Conservation (phyloP, 129 eudicot genomes). For the Deinandra increscens region DNA sequence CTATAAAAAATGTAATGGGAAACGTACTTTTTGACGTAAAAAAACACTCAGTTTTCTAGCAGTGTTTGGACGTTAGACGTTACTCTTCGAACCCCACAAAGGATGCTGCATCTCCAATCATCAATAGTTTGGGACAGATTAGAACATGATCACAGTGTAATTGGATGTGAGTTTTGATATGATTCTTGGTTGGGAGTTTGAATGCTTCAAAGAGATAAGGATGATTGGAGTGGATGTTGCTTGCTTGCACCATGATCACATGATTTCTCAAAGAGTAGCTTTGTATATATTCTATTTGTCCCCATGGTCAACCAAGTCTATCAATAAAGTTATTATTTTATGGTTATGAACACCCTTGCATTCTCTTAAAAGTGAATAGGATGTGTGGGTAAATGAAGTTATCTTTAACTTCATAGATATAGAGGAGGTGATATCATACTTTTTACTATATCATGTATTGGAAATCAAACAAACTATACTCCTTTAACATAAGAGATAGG, state of each 20-base stretch:
- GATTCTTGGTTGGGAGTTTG: not conserved
- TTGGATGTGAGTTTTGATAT: conserved; percentile 29
- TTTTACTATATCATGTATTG: not conserved
- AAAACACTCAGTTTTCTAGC: too few species aligned
- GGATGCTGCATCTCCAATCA: conserved; percentile 4
- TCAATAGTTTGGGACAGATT: conserved; percentile 26
- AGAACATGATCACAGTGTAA: conserved; percentile 13
- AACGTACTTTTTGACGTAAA: too few species aligned
- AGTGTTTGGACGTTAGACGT: too few species aligned
- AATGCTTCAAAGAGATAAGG: conserved; percentile 2
- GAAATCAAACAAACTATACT: not conserved
- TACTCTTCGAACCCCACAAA: conserved; percentile 10
- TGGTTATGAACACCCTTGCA: not conserved
- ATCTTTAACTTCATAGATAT: too few species aligned
- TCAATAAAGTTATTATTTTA: too few species aligned
- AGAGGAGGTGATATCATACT: not conserved
- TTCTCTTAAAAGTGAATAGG: too few species aligned
- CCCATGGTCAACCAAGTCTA: too few species aligned
- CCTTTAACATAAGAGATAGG: not conserved
- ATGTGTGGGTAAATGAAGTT: too few species aligned
- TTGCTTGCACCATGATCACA: conserved; percentile 8
- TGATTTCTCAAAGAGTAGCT: conserved; percentile 10
- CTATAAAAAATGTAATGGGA: too few species aligned
- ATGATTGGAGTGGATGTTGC: conserved; percentile 18
- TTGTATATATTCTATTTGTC: conserved; percentile 16